Evolutionary conservation across 306 rosid genomes (phyloP).

Genomic region (Dalbergia cultrata): DNA sequence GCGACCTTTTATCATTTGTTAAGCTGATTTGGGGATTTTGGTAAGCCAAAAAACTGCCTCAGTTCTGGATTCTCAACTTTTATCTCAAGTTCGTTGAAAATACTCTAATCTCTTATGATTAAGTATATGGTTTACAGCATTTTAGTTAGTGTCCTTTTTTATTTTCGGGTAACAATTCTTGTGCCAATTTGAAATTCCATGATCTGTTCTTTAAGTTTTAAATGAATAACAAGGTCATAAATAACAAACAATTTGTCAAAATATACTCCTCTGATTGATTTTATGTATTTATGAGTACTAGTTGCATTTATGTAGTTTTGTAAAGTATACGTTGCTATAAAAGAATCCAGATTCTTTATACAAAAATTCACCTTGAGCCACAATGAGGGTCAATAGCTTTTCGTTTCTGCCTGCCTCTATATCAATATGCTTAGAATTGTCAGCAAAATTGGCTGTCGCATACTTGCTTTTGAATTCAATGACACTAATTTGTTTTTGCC

Average conservation of each 20-base stretch:
- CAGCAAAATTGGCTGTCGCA: not conserved
- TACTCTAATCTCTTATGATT: not conserved
- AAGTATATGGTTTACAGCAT: not conserved
- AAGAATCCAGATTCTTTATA: not conserved
- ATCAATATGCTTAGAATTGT: constrained; percentile 21
- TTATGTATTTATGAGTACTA: not conserved
- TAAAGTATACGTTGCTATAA: not conserved
- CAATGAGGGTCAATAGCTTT: not conserved
- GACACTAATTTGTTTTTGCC: constrained; percentile 29
- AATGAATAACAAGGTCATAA: not conserved
- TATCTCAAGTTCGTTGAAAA: not conserved
- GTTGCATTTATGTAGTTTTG: not conserved
- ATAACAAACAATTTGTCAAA: not conserved
- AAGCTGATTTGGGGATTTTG: constrained; percentile 41
- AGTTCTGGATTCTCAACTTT: not conserved
- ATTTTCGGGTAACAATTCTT: no score
- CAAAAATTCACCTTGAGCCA: not conserved
- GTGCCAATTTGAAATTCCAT: not conserved
- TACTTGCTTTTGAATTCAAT: constrained; percentile 32
- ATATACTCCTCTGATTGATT: not conserved
- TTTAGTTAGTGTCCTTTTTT: not conserved
- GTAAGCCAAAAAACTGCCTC: constrained; percentile 5
- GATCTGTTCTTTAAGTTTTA: not conserved
- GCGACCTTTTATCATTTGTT: constrained; percentile 11
- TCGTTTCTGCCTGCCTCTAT: not conserved